Percentiles rank a stretch among this genome's conserved stretches.
These are phyloP conservation scores for Boletellus sp. DNA, from an alignment of 768 basidiomycete species.

Conservation along the genomic window DNA sequence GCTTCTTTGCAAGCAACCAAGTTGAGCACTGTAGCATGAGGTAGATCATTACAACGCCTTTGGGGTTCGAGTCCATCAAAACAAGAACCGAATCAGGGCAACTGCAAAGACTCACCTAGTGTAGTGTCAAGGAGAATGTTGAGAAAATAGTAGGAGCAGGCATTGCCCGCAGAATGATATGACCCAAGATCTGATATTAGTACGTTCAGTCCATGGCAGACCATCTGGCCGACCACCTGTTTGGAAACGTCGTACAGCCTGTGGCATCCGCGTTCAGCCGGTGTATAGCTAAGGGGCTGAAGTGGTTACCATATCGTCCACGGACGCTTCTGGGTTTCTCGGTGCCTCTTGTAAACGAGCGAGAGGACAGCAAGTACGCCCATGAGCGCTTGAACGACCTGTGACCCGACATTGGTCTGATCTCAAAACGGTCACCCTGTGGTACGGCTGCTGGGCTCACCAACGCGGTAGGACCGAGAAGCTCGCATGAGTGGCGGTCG, in stretches of 20 bases:
- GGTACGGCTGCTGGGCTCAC: constrained; percentile 22
- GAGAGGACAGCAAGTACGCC: constrained; percentile 88
- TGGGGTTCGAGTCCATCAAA: constrained; percentile 6
- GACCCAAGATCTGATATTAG: constrained; percentile 78
- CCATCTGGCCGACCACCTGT: constrained; percentile 82
- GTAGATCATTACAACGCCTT: constrained; percentile 81
- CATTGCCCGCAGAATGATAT: constrained; percentile 66
- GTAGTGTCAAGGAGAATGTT: constrained; percentile 80
- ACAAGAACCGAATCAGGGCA: background rate
- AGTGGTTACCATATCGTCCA: constrained; percentile 85
- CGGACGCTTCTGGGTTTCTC: constrained; percentile 79
- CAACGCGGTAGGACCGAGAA: constrained; percentile 48
- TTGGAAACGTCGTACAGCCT: constrained; percentile 94
- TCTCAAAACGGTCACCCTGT: background rate
- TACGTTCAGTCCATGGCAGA: constrained; percentile 76
- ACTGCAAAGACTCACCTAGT: constrained; percentile 54
- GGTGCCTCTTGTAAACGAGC: constrained; percentile 82
- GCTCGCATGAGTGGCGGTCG: constrained; percentile 42
- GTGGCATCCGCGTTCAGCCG: constrained; percentile 5
- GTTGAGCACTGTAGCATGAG: constrained; percentile 62
- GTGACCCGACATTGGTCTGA: background rate
- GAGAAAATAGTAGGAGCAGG: constrained; percentile 89
- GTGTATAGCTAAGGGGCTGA: background rate
- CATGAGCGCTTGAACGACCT: constrained; percentile 85
- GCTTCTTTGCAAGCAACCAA: constrained; percentile 56